Base-by-base conservation (phyloP, 2,329 filamentous ascomycete species). In the Diaporthe citrichinensis region DNA sequence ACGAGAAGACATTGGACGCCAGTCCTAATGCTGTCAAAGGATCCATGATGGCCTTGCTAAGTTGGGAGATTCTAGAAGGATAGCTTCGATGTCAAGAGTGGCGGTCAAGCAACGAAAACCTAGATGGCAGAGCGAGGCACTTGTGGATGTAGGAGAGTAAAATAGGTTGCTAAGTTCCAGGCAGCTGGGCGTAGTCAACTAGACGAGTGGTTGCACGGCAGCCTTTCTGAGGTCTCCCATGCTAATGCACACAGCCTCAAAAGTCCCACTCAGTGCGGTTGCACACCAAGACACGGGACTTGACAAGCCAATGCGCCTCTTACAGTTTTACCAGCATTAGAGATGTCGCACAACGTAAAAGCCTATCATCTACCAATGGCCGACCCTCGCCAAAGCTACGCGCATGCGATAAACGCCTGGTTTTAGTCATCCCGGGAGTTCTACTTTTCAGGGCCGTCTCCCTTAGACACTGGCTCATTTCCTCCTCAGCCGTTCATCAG, bases 41-140 rank as follows among this genome's bases (percentile, higher is more conserved):
- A 4, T 58, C 55, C 55, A 58, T 58, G 4, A 4, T 4, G 7
- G 25, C 36, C 36, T 39, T 39, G 12, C 0, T 15, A 39, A 12
- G 14, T 39, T 39, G 36, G 10, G 6, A 49, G 20, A 1, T 49
- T 23, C 46, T 49, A 2, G 0, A 4, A 9, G 2, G 20, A 6
- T 49, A 2, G 46, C 7, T 49, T 23, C 46, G 0, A 49, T n/a
- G 0, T 49, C 46, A n/a, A 49, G 1, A 49, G 0, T 23, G 0
- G 8, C 46, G 46, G 46, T 9, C 1, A 49, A n/a, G 9, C 6
- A 49, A 9, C 8, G 1, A 49, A 4, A 1, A 23, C 0, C 1
- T n/a, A 4, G 3, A 10, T 49, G 3, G 46, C 20, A 17, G 20
- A 10, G 17, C 20, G 15, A 49, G 17, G 46, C 6, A 49, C 0